Conservation (phyloP, 768 basidiomycete genomes). For the Steccherinum ochraceum region DNA sequence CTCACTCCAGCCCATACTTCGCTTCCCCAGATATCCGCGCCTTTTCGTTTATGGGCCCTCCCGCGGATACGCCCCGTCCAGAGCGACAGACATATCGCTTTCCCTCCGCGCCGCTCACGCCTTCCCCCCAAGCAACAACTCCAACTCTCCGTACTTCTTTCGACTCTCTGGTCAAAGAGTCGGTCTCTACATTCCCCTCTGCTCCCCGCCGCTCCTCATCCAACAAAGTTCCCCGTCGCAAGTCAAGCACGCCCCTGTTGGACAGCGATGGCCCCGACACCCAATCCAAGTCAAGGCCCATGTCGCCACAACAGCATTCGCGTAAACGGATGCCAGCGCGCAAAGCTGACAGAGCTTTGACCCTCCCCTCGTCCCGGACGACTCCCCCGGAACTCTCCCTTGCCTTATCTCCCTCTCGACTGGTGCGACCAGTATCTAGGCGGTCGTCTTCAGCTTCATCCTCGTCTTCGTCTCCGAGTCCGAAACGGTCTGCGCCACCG, state of each 20-base stretch:
- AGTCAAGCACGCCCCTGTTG: constrained; percentile 12
- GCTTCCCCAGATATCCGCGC: constrained; percentile 1
- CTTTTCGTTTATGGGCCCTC: constrained; percentile 17
- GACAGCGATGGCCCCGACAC: constrained; percentile 36
- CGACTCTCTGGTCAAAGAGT: constrained; percentile 21
- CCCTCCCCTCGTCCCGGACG: constrained; percentile 27
- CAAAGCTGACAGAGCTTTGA: constrained; percentile 24
- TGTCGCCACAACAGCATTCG: constrained; percentile 21
- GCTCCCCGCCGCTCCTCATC: constrained; percentile 16
- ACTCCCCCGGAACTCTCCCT: constrained; percentile 17
- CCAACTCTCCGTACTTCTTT: constrained; percentile 30
- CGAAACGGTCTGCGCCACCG: constrained; percentile 11
- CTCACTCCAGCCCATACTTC: constrained; percentile 2
- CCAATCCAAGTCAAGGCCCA: constrained; percentile 29
- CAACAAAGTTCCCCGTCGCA: constrained; percentile 23
- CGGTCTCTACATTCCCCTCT: constrained; percentile 19
- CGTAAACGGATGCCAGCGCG: constrained; percentile 16
- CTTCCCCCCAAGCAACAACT: constrained; percentile 32
- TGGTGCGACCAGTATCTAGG: constrained; percentile 16
- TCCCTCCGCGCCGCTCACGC: constrained; percentile 42
- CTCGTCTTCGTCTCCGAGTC: constrained; percentile 17
- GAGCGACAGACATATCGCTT: constrained; percentile 24
- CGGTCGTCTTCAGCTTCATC: constrained; percentile 20
- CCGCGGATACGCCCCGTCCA: constrained; percentile 17
- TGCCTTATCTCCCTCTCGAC: constrained; percentile 11